A percentile compares a stretch with the other conserved stretches of the same genome.
Conservation (phyloP, 2,329 filamentous ascomycete genomes). For the Fusarium clavum region DNA sequence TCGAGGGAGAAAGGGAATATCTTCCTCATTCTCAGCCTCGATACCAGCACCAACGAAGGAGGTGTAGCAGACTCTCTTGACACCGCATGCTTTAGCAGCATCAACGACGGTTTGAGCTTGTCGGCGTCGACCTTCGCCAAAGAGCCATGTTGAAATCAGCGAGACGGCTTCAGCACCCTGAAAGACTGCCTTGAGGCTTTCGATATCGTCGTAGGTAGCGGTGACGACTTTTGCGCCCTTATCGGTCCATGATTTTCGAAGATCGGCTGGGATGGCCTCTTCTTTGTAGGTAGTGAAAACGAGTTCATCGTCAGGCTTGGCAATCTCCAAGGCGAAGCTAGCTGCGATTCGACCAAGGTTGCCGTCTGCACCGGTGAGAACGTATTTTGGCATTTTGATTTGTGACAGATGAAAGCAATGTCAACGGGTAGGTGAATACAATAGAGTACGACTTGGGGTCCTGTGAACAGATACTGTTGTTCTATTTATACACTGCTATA, state of each 20-base stretch:
- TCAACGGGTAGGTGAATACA: background rate
- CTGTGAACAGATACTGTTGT: too few species aligned
- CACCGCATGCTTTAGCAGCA: constrained; percentile 40
- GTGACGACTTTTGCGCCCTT: constrained; percentile 37
- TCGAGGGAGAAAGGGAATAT: constrained; percentile 42
- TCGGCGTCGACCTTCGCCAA: constrained; percentile 37
- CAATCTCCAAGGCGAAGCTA: constrained; percentile 39
- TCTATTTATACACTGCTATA: background rate
- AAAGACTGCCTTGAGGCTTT: constrained; percentile 40
- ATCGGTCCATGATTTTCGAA: constrained; percentile 34
- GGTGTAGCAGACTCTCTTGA: constrained; percentile 42
- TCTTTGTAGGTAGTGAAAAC: constrained; percentile 41
- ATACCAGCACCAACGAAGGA: constrained; percentile 43
- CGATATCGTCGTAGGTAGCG: constrained; percentile 41
- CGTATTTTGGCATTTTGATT: constrained; percentile 41
- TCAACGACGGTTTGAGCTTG: constrained; percentile 40
- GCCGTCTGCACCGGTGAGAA: constrained; percentile 44
- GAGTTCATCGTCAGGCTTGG: constrained; percentile 39
- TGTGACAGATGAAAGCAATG: background rate
- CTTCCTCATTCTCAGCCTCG: constrained; percentile 42
- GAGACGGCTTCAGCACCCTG: constrained; percentile 43
- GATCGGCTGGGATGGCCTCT: constrained; percentile 30
- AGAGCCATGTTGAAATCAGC: constrained; percentile 43
- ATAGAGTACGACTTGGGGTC: background rate
- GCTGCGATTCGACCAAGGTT: constrained; percentile 42